Evolutionary conservation across 352 stramenopile genomes (phyloP), one percentile per base, ranked within the genome.

Genomic region (Phytophthora ramorum): DNA sequence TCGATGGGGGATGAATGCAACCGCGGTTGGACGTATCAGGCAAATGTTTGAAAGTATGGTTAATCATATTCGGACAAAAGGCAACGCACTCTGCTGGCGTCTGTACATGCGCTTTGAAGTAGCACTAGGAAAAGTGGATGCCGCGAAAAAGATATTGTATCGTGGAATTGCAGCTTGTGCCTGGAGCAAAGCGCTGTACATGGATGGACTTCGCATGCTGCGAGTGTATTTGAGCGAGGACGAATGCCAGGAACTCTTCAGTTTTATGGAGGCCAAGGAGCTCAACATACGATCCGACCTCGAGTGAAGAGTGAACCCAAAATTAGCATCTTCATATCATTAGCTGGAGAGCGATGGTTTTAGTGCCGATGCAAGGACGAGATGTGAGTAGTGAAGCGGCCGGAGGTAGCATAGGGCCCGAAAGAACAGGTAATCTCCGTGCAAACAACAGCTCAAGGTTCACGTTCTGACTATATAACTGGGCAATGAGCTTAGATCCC

Each of bases 31-130:
- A 30, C 79, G 88, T 13, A 79, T 95, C 44, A 83, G 83, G 7
- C 61, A 75, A 16, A 50, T 89, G 6, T 89, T 95, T 54, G 76
- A 91, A 66, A 71, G 75, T 30, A 92, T 95, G 83, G 59, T 89
- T 20, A 74, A 52, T 37, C 58, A 81, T 16, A 54, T 77, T 16
- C 74, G 74, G 9, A 94, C 83, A 0, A 78, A 78, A 51, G 77
- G 82, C 12, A 80, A 56, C 30, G 82, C 83, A 0, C 72, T 96
- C 1, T 76, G 67, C 5, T 96, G 88, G 88, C 74, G 83, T 3
- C 66, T 96, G 28, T 93, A 91, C 43, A 47, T 96, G 41, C 86
- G 75, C 53, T 96, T 95, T 55, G 88, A 95, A 60, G 52, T 95
- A 16, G 79, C 77, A 0, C 52, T 90, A 13, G 88, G 88, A 4